Conservation (phyloP, 768 basidiomycete species). For the Pleurotus sapidus region DNA sequence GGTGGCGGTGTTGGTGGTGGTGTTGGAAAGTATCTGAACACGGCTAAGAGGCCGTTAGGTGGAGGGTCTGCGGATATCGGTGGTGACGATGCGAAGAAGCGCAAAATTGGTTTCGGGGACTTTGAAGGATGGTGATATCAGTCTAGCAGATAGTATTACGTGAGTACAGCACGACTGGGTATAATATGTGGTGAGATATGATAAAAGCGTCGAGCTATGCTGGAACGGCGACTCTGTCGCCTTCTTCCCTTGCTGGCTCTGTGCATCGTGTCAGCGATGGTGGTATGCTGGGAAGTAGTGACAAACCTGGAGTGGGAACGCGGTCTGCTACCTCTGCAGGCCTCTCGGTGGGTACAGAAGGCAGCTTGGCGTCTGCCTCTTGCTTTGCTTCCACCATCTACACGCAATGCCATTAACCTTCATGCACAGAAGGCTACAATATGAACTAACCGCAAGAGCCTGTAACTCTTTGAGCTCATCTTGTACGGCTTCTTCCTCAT, state of each 20-base stretch:
- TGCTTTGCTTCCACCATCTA: slow-evolving; percentile 29
- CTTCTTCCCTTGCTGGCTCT: slow-evolving; percentile 11
- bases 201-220: slow-evolving; percentile 14
- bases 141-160: slow-evolving; percentile 5
- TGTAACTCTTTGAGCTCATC: slow-evolving; percentile 74
- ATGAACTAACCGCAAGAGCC: slow-evolving; percentile 49
- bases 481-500: slow-evolving; percentile 95
- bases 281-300: background rate
- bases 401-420: slow-evolving; percentile 7
- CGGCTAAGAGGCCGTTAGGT: slow-evolving; percentile 41
- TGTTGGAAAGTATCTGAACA: slow-evolving; percentile 78
- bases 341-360: slow-evolving; percentile 47
- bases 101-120: slow-evolving; percentile 86
- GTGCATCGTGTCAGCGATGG: slow-evolving; percentile 5
- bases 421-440: background rate
- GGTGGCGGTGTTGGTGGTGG: slow-evolving; percentile 26
- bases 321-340: slow-evolving; percentile 27
- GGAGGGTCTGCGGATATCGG: slow-evolving; percentile 13
- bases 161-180: background rate
- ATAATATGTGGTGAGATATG: background rate
- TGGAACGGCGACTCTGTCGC: slow-evolving; percentile 29
- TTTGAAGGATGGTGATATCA: slow-evolving; percentile 74
- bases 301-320: slow-evolving; percentile 28
- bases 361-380: slow-evolving; percentile 38
- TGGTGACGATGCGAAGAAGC: slow-evolving; percentile 65